Evolutionary conservation across 2,329 filamentous ascomycete species (phyloP).

Genomic region (Phoma sp.): DNA sequence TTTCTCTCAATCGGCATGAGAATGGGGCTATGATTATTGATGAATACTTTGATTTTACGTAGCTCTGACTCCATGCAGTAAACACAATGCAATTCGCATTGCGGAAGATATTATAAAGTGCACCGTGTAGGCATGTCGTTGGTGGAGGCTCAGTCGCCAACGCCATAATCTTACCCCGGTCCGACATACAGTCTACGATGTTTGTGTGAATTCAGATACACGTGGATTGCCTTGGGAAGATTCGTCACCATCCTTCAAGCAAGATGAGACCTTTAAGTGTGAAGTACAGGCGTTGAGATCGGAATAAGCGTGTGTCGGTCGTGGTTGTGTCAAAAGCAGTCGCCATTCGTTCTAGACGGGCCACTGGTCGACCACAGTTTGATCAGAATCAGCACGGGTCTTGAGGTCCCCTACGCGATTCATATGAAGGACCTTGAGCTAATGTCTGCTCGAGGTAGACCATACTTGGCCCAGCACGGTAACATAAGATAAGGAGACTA

Average conservation of each 20-base stretch:
- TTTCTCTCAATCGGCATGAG: constrained; percentile 31
- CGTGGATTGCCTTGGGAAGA: background rate
- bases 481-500: constrained; percentile 6
- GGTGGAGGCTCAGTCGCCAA: constrained; percentile 43
- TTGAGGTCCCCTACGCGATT: constrained; percentile 25
- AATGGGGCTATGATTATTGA: constrained; percentile 29
- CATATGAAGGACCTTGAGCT: constrained; percentile 21
- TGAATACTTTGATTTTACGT: constrained; percentile 25
- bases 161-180: constrained; percentile 29
- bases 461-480: constrained; percentile 29
- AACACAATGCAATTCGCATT: constrained; percentile 28
- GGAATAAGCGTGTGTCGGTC: constrained; percentile 26
- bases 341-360: constrained; percentile 22
- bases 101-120: background rate
- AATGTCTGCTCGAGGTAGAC: constrained; percentile 23
- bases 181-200: constrained; percentile 63
- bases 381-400: constrained; percentile 18
- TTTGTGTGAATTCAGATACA: constrained; percentile 22
- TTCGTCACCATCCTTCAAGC: background rate
- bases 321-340: constrained; percentile 24
- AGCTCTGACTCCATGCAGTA: constrained; percentile 28
- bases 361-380: constrained; percentile 14
- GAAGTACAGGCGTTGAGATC: constrained; percentile 18
- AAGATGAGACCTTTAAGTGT: constrained; percentile 32
- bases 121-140: background rate